phyloP scores from a whole-genome alignment of 768 basidiomycete species.

The Collybia sordida region DNA sequence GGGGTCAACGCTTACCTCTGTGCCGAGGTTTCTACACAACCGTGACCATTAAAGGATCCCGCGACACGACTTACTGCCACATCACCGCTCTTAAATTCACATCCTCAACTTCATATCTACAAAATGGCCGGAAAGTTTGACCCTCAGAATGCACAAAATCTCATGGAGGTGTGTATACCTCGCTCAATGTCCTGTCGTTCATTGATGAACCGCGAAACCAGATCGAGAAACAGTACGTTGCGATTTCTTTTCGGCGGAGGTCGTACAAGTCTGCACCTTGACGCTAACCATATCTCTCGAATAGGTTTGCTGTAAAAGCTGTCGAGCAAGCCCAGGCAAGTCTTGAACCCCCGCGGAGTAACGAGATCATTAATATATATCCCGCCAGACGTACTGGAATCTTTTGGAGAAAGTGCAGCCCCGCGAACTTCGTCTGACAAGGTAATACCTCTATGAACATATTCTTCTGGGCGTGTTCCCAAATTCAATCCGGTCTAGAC shows the following conservation, averaged over 20 bases:
- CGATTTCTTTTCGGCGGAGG: not conserved
- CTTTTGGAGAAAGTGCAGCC: constrained; percentile 81
- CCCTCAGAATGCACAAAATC: constrained; percentile 90
- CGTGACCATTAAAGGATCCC: not conserved
- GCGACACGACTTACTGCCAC: constrained; percentile 10
- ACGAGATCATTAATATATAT: constrained; percentile 1
- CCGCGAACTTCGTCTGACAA: constrained; percentile 75
- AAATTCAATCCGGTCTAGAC: constrained; percentile 33
- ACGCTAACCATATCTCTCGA: not conserved
- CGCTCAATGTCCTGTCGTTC: too few relatives aligned
- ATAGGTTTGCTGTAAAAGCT: constrained; percentile 87
- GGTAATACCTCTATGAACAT: constrained; percentile 38
- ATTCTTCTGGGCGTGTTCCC: constrained; percentile 15
- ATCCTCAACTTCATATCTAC: constrained; percentile 1
- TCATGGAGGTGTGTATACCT: constrained; percentile 64
- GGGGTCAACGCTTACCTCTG: not conserved
- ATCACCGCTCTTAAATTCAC: constrained; percentile 10
- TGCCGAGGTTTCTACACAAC: constrained; percentile 1
- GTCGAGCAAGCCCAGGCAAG: constrained; percentile 94
- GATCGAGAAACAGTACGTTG: constrained; percentile 94
- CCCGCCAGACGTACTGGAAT: constrained; percentile 92
- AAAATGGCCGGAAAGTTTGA: constrained; percentile 58
- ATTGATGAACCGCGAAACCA: constrained; percentile 24
- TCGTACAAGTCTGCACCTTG: not conserved
- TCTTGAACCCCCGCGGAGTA: constrained; percentile 3